Evolutionary conservation across 2,329 filamentous ascomycete genomes (phyloP).

Genomic region (Scedosporium boydii): DNA sequence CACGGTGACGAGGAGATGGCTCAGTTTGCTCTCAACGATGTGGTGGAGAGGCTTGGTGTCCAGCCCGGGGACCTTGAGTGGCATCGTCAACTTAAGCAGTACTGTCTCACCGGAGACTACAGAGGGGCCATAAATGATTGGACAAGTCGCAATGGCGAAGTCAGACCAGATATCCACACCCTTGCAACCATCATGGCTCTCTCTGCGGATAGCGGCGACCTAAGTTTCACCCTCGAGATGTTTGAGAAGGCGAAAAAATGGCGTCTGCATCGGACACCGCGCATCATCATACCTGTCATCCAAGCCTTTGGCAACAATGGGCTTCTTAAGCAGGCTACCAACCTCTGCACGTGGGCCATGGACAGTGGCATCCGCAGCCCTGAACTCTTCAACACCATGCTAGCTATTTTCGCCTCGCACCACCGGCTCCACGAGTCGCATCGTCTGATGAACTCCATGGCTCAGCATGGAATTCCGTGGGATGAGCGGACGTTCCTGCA

Average conservation of each 20-base stretch:
- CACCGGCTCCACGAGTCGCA: slow-evolving; percentile 43
- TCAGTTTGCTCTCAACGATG: slow-evolving; percentile 7
- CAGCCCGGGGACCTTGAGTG: slow-evolving; percentile 52
- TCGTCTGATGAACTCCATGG: slow-evolving; percentile 39
- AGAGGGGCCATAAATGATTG: slow-evolving; percentile 57
- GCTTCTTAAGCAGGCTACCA: slow-evolving; percentile 24
- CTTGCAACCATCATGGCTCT: slow-evolving; percentile 69
- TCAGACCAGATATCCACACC: slow-evolving; percentile 51
- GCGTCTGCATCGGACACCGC: slow-evolving; percentile 37
- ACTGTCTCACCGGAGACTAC: slow-evolving; percentile 57
- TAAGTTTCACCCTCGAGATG: slow-evolving; percentile 57
- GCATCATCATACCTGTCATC: slow-evolving; percentile 57
- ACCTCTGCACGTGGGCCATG: slow-evolving; percentile 39
- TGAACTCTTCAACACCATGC: slow-evolving; percentile 68
- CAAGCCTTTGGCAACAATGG: slow-evolving; percentile 49
- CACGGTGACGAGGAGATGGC: slow-evolving; percentile 7
- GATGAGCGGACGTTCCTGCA: slow-evolving; percentile 39
- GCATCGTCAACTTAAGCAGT: slow-evolving; percentile 69
- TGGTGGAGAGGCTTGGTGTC: slow-evolving; percentile 1
- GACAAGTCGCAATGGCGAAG: slow-evolving; percentile 39
- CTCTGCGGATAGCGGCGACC: slow-evolving; percentile 61
- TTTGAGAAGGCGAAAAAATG: slow-evolving; percentile 51
- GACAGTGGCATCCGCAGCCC: slow-evolving; percentile 41
- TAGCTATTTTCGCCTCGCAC: slow-evolving; percentile 58
- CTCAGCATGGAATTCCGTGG: slow-evolving; percentile 33